phyloP scores from a whole-genome alignment of 2,329 filamentous ascomycete species.

The Trichophyton equinum region DNA sequence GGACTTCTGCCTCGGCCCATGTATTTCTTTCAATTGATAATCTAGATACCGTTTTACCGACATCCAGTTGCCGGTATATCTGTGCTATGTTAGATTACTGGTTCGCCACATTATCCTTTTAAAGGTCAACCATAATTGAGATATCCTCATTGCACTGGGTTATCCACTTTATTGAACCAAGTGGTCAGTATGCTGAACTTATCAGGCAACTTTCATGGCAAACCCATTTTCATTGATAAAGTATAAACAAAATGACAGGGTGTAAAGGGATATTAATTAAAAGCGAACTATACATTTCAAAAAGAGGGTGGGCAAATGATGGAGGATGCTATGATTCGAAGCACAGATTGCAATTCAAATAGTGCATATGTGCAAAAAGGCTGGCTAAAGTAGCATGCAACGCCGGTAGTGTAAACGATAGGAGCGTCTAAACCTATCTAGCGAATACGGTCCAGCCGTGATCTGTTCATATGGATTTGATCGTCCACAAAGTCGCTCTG shows the following conservation, averaged over 20 bases:
- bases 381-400: background rate
- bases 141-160: too few relatives aligned
- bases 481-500: conserved; percentile 76
- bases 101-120: too few relatives aligned
- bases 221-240: background rate
- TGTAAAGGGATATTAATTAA: background rate
- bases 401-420: background rate
- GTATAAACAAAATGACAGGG: background rate
- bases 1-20: too few relatives aligned
- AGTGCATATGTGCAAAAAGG: background rate
- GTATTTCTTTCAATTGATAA: too few relatives aligned
- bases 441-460: conserved; percentile 49
- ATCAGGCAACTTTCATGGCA: background rate
- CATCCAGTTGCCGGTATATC: too few relatives aligned
- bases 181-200: too few relatives aligned
- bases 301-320: background rate
- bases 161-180: too few relatives aligned
- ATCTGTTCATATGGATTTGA: conserved; percentile 65
- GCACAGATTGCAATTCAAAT: background rate
- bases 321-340: background rate
- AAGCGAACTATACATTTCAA: background rate
- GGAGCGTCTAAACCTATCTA: conserved; percentile 13
- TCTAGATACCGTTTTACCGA: too few relatives aligned
- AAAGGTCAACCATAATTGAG: too few relatives aligned
- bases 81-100: too few relatives aligned